Percentiles rank a stretch among this genome's conserved stretches.
Evolutionary conservation across 164 flowering plant species (phyloP).

Genomic region (Vitis amurensis): DNA sequence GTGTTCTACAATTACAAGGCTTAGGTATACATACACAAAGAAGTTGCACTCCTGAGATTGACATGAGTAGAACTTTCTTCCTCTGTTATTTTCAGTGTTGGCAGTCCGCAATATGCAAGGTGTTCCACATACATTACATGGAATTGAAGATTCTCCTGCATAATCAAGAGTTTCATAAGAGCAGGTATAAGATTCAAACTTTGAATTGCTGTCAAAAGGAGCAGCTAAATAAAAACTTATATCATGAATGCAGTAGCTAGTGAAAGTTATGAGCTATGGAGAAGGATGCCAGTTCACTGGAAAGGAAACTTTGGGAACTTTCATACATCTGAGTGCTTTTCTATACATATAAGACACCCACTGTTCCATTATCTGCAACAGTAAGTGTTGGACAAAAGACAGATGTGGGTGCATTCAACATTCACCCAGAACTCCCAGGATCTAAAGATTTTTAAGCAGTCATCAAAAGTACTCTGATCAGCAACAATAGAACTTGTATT

Average conservation of each 20-base stretch:
- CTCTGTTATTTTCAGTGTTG: slow-evolving; percentile 81
- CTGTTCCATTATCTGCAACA: no score
- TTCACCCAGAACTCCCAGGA: no score
- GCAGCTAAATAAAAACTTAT: neutral
- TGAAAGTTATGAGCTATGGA: neutral
- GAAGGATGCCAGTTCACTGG: neutral
- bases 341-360: no score
- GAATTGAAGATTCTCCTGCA: slow-evolving; percentile 65
- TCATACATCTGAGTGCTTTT: no score
- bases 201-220: neutral
- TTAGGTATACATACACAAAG: slow-evolving; percentile 62
- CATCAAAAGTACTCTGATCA: no score
- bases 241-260: neutral
- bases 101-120: slow-evolving; percentile 75
- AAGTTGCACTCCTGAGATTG: slow-evolving; percentile 78
- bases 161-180: slow-evolving; percentile 6
- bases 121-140: slow-evolving; percentile 68
- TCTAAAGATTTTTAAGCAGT: no score
- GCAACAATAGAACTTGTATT: no score
- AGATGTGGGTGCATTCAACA: no score
- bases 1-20: no score
- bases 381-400: no score
- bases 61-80: slow-evolving; percentile 89
- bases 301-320: no score
- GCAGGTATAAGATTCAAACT: slow-evolving; percentile 4